Base-by-base conservation (phyloP, 1,284 basidiomycete species). In the Mycosarcoma mackinlayi region DNA sequence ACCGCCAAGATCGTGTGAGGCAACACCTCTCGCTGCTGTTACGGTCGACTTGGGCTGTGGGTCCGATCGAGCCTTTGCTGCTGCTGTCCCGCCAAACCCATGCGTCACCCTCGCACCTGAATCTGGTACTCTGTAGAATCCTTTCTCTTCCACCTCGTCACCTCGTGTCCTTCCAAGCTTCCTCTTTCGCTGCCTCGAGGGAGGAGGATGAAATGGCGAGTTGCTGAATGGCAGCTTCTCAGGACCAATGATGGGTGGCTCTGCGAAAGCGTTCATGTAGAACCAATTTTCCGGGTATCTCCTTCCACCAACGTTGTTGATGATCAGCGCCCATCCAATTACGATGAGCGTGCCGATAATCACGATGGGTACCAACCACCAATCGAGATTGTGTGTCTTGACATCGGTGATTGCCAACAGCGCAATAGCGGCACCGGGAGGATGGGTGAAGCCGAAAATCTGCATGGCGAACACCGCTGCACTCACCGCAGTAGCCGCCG, bases 291-390 rank as follows among this genome's bases (percentile, higher is more conserved):
- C 63, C 3, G 68, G 68, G 27, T 62, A 72, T 21, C 68, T 58
- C 42, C 68, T 60, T 0, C 59, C 63, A 6, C 58, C 68, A 11
- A 66, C 6, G 50, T 80, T 77, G 52, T 80, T 80, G 62, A 79
- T 48, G n/a, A 80, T 14, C 23, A 80, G 16, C 5, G 75, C 76
- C 77, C 77, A 80, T 0, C 58, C 78, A 7, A 80, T 63, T 27
- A 79, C 69, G 38, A 80, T 70, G 13, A 58, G 48, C 23, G 48
- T 47, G 9, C 45, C 48, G 7, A 73, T 49, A 5, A 65, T 33
- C 9, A 59, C 49, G 25, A 69, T 57, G 3, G 70, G 73, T 5
- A 78, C 60, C n/a, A 63, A 44, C 49, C 60, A 76, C 66, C 67
- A 76, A 18, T 47, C 47, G 23, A 72, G 33, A 23, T 50, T 24